Conservation (phyloP, 2,329 filamentous ascomycete species). For the Sphaerostilbella broomeana region DNA sequence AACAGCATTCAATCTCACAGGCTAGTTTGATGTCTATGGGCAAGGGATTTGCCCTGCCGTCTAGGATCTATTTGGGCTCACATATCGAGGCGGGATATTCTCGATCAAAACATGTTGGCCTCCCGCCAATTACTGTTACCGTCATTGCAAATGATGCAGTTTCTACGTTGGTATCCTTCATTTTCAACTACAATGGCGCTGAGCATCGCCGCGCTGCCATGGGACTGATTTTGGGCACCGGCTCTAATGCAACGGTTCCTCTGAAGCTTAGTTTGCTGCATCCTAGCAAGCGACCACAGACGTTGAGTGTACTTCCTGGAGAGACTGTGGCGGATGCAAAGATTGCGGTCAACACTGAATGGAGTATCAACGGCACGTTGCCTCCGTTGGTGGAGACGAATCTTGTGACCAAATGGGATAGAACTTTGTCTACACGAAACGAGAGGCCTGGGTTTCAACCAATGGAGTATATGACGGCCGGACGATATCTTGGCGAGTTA, state of each 20-base stretch:
- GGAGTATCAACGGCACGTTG: slow-evolving; percentile 73
- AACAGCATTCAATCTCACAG: slow-evolving; percentile 54
- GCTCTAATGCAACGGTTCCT: slow-evolving; percentile 73
- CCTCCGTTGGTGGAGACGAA: slow-evolving; percentile 55
- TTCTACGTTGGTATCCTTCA: slow-evolving; percentile 69
- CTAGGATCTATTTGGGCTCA: slow-evolving; percentile 53
- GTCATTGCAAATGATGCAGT: slow-evolving; percentile 80
- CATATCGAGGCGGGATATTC: slow-evolving; percentile 55
- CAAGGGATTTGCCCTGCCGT: slow-evolving; percentile 60
- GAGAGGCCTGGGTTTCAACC: slow-evolving; percentile 72
- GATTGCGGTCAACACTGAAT: slow-evolving; percentile 77
- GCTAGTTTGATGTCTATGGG: slow-evolving; percentile 63
- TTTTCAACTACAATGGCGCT: slow-evolving; percentile 60
- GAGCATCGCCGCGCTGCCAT: slow-evolving; percentile 62
- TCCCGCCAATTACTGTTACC: slow-evolving; percentile 63
- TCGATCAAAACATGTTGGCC: slow-evolving; percentile 34
- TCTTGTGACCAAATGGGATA: slow-evolving; percentile 67
- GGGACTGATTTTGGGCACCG: slow-evolving; percentile 76
- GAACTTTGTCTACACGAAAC: slow-evolving; percentile 56
- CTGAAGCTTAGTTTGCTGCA: slow-evolving; percentile 58
- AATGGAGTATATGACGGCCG: slow-evolving; percentile 78
- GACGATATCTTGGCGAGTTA: slow-evolving; percentile 70
- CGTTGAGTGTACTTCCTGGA: slow-evolving; percentile 42
- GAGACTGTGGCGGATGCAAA: slow-evolving; percentile 46
- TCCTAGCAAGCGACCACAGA: slow-evolving; percentile 51